Conservation (phyloP, 768 basidiomycete species). For the Lanmaoa rubissima region DNA sequence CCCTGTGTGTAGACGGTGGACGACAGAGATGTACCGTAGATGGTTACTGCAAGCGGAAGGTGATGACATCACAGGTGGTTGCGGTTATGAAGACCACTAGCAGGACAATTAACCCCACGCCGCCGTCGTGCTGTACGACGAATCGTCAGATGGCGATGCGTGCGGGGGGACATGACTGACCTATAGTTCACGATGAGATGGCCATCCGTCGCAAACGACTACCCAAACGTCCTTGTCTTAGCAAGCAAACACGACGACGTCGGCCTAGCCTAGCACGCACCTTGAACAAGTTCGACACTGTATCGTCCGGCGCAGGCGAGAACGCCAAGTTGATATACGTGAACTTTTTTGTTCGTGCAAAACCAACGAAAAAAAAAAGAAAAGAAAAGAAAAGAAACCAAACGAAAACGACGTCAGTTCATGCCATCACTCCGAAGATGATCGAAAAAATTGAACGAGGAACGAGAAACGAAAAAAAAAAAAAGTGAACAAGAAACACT, state of each 20-base stretch:
- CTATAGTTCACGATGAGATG: constrained; percentile 93
- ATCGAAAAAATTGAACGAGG: background rate
- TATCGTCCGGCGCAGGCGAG: constrained; percentile 75
- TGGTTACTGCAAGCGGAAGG: background rate
- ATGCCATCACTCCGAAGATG: background rate
- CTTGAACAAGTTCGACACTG: constrained; percentile 68
- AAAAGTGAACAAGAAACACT: too few species aligned
- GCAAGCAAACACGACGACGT: background rate
- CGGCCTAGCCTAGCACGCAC: constrained; percentile 30
- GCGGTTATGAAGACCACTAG: background rate
- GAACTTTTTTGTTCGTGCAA: constrained; percentile 39
- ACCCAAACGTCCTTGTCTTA: background rate
- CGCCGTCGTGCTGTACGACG: constrained; percentile 49
- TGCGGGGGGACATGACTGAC: constrained; percentile 35
- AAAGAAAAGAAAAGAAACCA: too few species aligned
- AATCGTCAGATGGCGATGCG: constrained; percentile 3
- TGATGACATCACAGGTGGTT: background rate
- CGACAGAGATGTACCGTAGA: constrained; percentile 3
- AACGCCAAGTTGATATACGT: constrained; percentile 79
- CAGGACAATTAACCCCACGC: constrained; percentile 53
- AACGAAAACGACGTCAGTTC: constrained; percentile 22
- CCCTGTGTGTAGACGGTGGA: background rate
- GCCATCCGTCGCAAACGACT: constrained; percentile 87
- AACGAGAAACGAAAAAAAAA: background rate
- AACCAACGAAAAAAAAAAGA: background rate